Evolutionary conservation across 257 asterid genomes (phyloP).

Genomic region (Nicotiana noctiflora): DNA sequence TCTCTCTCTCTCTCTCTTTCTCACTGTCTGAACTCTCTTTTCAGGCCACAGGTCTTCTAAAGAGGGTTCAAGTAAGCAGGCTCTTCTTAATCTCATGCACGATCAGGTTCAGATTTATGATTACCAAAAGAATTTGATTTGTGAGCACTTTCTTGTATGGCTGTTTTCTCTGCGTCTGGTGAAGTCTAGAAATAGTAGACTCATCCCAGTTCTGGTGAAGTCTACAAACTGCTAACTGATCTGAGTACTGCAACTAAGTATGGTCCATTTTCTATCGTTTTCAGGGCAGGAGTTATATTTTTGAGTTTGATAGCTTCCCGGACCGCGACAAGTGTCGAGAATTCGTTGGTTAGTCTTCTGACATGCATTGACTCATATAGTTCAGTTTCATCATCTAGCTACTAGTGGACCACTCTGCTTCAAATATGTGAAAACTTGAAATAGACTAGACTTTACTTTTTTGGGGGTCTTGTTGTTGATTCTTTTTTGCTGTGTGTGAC

Average conservation of each 20-base stretch:
- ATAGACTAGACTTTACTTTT: neutral
- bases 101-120: conserved; percentile 46
- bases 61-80: conserved; percentile 65
- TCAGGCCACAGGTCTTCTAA: conserved; percentile 74
- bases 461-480: neutral
- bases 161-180: neutral
- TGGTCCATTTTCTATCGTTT: conserved; percentile 7
- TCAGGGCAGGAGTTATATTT: conserved; percentile 67
- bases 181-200: conserved; percentile 5
- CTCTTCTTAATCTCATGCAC: conserved; percentile 65
- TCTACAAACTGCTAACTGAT: conserved; percentile 2
- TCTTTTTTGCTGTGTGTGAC: conserved; percentile 2
- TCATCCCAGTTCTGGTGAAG: conserved; percentile 5
- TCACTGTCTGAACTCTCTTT: conserved; percentile 8
- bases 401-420: neutral
- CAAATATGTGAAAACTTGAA: conserved; percentile 7
- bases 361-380: neutral
- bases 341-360: conserved; percentile 66
- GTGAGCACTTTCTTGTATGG: neutral
- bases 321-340: conserved; percentile 90
- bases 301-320: conserved; percentile 71
- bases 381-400: neutral
- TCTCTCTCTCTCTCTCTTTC: conserved; percentile 9
- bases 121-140: neutral
- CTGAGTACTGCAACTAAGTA: conserved; percentile 10